These are phyloP conservation scores for Tylopilus orsonianus DNA, from an alignment of 1,284 basidiomycete genomes.

Conservation along the genomic window DNA sequence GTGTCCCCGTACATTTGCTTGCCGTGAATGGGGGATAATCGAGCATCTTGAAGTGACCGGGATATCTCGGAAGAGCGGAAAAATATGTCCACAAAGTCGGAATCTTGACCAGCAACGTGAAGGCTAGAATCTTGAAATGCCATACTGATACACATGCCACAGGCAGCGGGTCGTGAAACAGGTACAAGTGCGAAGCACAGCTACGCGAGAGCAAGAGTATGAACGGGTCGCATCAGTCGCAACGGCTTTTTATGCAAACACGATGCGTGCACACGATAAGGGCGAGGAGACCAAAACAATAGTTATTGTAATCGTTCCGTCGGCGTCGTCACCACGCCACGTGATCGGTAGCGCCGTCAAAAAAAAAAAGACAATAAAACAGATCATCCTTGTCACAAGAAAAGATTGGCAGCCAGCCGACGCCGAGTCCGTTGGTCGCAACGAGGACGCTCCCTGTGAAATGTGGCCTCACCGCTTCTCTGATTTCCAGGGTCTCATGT, in stretches of 20 bases:
- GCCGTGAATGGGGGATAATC: slow-evolving; percentile 3
- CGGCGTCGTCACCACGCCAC: slow-evolving; percentile 10
- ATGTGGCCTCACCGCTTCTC: slow-evolving; percentile 8
- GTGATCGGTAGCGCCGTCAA: slow-evolving; percentile 14
- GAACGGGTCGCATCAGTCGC: background rate
- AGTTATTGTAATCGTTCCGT: slow-evolving; percentile 21
- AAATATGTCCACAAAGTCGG: slow-evolving; percentile 11
- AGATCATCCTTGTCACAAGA: too few species aligned
- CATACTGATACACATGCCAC: slow-evolving; percentile 21
- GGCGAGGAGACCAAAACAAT: slow-evolving; percentile 30
- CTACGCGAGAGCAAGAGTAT: slow-evolving; percentile 22
- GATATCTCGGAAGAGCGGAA: slow-evolving; percentile 14
- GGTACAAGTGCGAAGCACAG: slow-evolving; percentile 28
- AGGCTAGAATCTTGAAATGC: slow-evolving; percentile 16
- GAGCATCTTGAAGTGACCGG: background rate
- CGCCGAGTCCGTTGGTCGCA: slow-evolving; percentile 8
- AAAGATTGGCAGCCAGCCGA: too few species aligned
- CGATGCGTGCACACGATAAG: slow-evolving; percentile 4
- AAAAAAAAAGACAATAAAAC: slow-evolving; percentile 27
- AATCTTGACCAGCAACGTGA: slow-evolving; percentile 33
- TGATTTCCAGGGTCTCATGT: slow-evolving; percentile 27
- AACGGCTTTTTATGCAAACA: slow-evolving; percentile 22
- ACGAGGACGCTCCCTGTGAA: background rate
- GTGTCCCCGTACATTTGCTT: slow-evolving; percentile 27
- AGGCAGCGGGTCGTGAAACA: slow-evolving; percentile 10